Base-by-base conservation (phyloP, 805 yeast species). In the Saccharomycopsis synnaedendra region DNA sequence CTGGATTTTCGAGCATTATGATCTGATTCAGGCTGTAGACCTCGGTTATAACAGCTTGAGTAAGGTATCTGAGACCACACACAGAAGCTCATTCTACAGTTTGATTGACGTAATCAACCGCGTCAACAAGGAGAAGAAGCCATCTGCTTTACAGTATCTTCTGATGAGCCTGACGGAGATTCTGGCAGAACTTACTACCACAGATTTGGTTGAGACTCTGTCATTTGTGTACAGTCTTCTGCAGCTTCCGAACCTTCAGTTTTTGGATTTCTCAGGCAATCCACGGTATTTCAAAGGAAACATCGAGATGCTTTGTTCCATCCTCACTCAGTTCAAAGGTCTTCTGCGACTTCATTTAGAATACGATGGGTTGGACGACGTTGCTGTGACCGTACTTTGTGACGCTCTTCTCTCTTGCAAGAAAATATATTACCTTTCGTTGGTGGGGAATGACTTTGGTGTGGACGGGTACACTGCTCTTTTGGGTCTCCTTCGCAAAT, bases 231-330 rank as follows among this genome's bases (percentile, higher is more conserved):
- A 71, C 49, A 53, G 69, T 10, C 58, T 78, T 36, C 66, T 83
- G 43, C 72, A 67, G 50, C 66, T 80, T 31, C 80, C 80, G 27
- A 66, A 71, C 42, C 69, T 89, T 56, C 74, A 74, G 56, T 85
- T 81, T 59, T 66, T 89, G 49, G 97, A 89, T 61, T 57, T 89
- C 31, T 85, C 95, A 6, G 77, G 82, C 54, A 89, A 88, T 61
- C 78, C 81, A 19, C 69, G 69, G 44, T 62, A 89, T 10, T 85
- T 88, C 62, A 41, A 46, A 29, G 19, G 41, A 30, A 39, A 52
- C 32, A 32, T 44, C 19, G 47, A 43, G 9, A 32, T 46, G n/a
- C 49, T 51, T 44, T 41, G 41, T 1, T 31, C 53, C 7, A 44
- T 52, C 28, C 36, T 89, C 43, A 95, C 96, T 1, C 65, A 78